Evolutionary conservation across 805 yeast species (phyloP).

Genomic region (Saccharomycopsis sp.): DNA sequence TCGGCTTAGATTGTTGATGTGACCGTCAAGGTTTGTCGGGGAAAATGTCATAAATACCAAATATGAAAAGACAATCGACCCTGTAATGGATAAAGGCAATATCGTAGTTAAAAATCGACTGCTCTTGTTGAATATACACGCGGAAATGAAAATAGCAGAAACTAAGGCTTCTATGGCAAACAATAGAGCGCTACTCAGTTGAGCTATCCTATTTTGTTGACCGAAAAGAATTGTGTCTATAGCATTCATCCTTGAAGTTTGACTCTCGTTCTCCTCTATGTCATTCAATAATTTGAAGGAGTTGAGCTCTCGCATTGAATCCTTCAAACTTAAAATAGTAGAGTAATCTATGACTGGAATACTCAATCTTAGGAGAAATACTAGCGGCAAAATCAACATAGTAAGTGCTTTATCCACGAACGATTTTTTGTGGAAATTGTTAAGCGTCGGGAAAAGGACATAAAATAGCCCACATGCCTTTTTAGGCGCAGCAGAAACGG

Average conservation of each 20-base stretch:
- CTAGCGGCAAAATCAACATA: constrained; percentile 25
- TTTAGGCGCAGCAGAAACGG: not conserved
- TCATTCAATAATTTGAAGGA: constrained; percentile 3
- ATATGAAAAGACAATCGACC: not conserved
- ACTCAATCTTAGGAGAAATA: constrained; percentile 27
- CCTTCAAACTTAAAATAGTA: constrained; percentile 8
- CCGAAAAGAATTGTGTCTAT: not conserved
- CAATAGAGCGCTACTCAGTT: not conserved
- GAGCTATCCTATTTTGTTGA: not conserved
- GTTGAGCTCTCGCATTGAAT: constrained; percentile 7
- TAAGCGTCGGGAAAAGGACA: constrained; percentile 22
- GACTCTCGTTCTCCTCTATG: not conserved
- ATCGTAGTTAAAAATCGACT: not conserved
- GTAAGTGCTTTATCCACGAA: constrained; percentile 18
- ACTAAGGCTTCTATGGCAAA: not conserved
- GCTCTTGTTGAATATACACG: not conserved
- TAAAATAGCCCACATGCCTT: not conserved
- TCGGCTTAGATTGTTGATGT: not conserved
- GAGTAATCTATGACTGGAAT: constrained; percentile 32
- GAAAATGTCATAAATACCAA: not conserved
- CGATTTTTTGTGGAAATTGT: constrained; percentile 20
- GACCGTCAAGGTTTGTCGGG: not conserved
- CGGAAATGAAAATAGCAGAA: not conserved
- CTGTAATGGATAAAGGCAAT: not conserved
- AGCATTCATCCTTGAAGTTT: not conserved